phyloP scores from a whole-genome alignment of 768 basidiomycete genomes.

The Trametes cingulata region DNA sequence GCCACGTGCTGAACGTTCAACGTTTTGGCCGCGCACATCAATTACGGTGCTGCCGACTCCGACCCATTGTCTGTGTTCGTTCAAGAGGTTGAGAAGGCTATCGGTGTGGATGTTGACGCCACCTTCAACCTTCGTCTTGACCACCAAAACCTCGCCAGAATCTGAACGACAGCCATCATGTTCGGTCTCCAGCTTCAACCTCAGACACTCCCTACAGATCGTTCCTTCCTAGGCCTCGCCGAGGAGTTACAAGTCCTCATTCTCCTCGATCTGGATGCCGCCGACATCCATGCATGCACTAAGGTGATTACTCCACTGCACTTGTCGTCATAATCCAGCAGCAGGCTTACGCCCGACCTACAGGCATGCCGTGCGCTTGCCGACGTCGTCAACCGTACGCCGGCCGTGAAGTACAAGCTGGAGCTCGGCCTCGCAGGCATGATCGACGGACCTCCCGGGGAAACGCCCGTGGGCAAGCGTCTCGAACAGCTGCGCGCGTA shows the following conservation, averaged over 20 bases:
- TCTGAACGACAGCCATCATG: too few species aligned
- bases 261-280: background rate
- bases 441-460: background rate
- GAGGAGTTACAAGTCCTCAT: background rate
- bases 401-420: conserved; percentile 8
- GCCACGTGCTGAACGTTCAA: too few species aligned
- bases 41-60: too few species aligned
- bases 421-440: conserved; percentile 10
- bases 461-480: background rate
- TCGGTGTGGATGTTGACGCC: too few species aligned
- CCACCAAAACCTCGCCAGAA: too few species aligned
- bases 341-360: too few species aligned
- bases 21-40: too few species aligned
- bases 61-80: too few species aligned
- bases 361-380: conserved; percentile 4
- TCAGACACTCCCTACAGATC: background rate
- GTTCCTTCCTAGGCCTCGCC: background rate
- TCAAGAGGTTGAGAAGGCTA: too few species aligned
- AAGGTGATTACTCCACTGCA: background rate
- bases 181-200: too few species aligned
- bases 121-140: too few species aligned
- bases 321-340: background rate
- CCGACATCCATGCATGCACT: background rate
- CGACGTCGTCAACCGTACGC: background rate
- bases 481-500: conserved; percentile 8